Conservation (phyloP, 768 basidiomycete genomes). For the Boletus sensibilis region DNA sequence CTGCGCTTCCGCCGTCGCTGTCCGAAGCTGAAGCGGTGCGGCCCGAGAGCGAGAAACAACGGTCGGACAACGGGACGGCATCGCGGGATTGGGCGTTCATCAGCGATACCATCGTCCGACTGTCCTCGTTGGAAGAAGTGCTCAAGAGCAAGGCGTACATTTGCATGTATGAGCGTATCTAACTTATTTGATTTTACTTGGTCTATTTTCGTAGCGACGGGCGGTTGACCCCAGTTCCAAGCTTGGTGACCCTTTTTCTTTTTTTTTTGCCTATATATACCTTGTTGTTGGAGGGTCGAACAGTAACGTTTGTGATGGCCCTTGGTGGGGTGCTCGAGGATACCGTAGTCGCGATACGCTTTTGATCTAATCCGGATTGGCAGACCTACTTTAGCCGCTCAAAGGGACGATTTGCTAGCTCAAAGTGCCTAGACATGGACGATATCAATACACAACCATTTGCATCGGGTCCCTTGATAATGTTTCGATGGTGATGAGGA, state of each 20-base stretch:
- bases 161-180: constrained; percentile 86
- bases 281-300: background rate
- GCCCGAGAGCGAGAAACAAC: constrained; percentile 11
- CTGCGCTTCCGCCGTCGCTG: constrained; percentile 56
- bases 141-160: constrained; percentile 90
- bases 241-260: background rate
- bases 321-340: background rate
- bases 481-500: background rate
- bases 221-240: too few species aligned
- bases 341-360: background rate
- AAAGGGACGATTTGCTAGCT: background rate
- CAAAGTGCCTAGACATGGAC: constrained; percentile 1
- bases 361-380: constrained; percentile 2
- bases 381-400: background rate
- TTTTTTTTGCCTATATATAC: background rate
- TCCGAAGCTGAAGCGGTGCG: constrained; percentile 8
- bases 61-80: constrained; percentile 1
- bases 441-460: background rate
- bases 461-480: background rate
- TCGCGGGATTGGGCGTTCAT: constrained; percentile 84
- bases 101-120: constrained; percentile 83
- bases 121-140: constrained; percentile 83
- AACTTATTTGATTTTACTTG: constrained; percentile 15
- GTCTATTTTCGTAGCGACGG: background rate
- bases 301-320: background rate